A percentile compares a stretch with the other conserved stretches of the same genome.
Conservation (phyloP, 2,329 filamentous ascomycete genomes). For the Colletotrichum sp. region DNA sequence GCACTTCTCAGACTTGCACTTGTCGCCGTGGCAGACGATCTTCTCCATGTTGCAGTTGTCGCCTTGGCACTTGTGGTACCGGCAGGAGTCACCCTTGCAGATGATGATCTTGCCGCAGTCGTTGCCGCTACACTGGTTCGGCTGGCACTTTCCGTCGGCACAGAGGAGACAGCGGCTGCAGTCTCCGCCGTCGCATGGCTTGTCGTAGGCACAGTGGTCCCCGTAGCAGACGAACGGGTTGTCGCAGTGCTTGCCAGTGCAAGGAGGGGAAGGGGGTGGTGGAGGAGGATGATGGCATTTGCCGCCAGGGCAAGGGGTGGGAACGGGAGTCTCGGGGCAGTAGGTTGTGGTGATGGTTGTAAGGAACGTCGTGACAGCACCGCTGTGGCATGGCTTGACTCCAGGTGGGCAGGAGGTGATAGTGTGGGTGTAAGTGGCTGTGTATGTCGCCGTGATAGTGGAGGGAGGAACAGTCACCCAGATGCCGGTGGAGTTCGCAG, state of each 20-base stretch:
- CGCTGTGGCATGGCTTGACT: not conserved
- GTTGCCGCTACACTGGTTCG: constrained; percentile 16
- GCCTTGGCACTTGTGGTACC: constrained; percentile 2
- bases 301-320: not conserved
- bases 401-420: not conserved
- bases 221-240: constrained; percentile 14
- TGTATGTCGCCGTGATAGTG: constrained; percentile 7
- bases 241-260: constrained; percentile 10
- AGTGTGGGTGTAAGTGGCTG: not conserved
- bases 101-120: constrained; percentile 10
- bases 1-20: constrained; percentile 35
- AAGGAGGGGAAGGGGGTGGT: not conserved
- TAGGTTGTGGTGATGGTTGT: constrained; percentile 13
- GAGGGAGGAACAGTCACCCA: not conserved
- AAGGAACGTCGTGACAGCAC: not conserved
- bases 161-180: constrained; percentile 29
- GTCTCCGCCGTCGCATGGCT: constrained; percentile 23
- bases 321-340: not conserved
- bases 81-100: constrained; percentile 3
- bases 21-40: constrained; percentile 9
- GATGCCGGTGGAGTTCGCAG: not conserved
- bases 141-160: constrained; percentile 18
- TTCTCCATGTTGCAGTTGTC: constrained; percentile 10
- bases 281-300: not conserved
- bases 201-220: constrained; percentile 26